Evolutionary conservation across 2,329 filamentous ascomycete species (phyloP).

Genomic region (Monilinia laxa): DNA sequence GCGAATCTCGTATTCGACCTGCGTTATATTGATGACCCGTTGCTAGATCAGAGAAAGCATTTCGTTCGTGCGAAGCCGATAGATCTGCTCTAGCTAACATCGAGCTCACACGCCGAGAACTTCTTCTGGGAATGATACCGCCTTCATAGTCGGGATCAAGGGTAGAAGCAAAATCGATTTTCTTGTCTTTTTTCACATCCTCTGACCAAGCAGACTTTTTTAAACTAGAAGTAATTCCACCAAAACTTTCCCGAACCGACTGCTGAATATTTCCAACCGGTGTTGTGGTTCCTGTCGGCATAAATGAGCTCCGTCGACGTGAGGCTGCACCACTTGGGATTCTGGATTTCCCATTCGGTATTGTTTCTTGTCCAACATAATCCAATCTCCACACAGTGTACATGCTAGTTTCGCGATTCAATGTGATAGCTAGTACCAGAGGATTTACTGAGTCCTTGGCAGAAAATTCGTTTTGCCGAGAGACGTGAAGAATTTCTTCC

Average conservation of each 20-base stretch:
- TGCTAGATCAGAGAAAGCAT: constrained; percentile 73
- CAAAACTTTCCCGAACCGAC: constrained; percentile 75
- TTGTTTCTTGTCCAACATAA: constrained; percentile 68
- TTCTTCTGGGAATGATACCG: constrained; percentile 54
- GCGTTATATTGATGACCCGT: constrained; percentile 44
- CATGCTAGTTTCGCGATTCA: constrained; percentile 71
- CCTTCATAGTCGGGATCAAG: constrained; percentile 67
- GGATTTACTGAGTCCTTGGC: constrained; percentile 45
- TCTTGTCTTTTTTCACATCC: constrained; percentile 33
- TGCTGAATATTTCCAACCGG: constrained; percentile 62
- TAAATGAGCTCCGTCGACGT: constrained; percentile 60
- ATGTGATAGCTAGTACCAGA: constrained; percentile 75
- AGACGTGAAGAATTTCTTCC: constrained; percentile 84
- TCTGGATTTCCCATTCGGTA: constrained; percentile 41
- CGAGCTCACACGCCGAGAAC: constrained; percentile 82
- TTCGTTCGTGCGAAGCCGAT: constrained; percentile 78
- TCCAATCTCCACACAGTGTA: constrained; percentile 84
- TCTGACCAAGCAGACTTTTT: constrained; percentile 33
- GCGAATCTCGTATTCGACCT: constrained; percentile 59
- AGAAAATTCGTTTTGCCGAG: constrained; percentile 58
- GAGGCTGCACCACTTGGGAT: constrained; percentile 43
- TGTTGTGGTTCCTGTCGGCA: constrained; percentile 74
- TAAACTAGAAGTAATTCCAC: constrained; percentile 39
- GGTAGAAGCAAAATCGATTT: constrained; percentile 64
- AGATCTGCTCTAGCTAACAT: constrained; percentile 84